These are phyloP conservation scores for Trichoderma gracile DNA, from an alignment of 2,329 filamentous ascomycete species.

Conservation along the genomic window DNA sequence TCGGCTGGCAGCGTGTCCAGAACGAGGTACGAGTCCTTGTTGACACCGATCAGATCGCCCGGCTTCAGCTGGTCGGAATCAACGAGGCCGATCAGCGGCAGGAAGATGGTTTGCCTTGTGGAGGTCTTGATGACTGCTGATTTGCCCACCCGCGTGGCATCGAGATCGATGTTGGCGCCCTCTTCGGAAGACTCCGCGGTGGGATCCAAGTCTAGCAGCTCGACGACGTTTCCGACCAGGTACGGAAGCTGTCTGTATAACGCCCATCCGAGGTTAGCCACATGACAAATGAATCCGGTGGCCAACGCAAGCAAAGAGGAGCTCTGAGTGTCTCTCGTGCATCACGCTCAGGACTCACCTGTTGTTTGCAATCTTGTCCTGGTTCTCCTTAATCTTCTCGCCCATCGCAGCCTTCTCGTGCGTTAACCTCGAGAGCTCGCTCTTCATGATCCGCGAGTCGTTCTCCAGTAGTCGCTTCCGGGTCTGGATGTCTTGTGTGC, in stretches of 20 bases:
- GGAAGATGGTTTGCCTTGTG: conserved; percentile 96
- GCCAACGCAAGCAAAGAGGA: not conserved
- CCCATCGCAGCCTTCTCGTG: conserved; percentile 96
- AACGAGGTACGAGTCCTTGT: conserved; percentile 98
- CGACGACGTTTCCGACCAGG: conserved; percentile 96
- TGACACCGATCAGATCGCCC: conserved; percentile 94
- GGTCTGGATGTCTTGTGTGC: conserved; percentile 92
- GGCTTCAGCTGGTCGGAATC: conserved; percentile 95
- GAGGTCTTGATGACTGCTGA: conserved; percentile 99
- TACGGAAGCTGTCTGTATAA: conserved; percentile 84
- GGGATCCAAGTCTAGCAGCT: conserved; percentile 94
- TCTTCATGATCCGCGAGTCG: conserved; percentile 97
- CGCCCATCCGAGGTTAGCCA: conserved; percentile 11
- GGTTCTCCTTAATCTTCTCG: conserved; percentile 98
- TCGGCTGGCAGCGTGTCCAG: conserved; percentile 95
- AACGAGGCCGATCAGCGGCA: conserved; percentile 94
- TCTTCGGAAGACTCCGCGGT: conserved; percentile 95
- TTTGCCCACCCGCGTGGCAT: conserved; percentile 94
- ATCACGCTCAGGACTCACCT: conserved; percentile 56
- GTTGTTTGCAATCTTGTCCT: conserved; percentile 99
- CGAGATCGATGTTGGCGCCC: conserved; percentile 96
- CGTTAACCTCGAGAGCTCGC: conserved; percentile 88
- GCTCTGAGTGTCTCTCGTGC: not conserved
- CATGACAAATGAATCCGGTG: not conserved
- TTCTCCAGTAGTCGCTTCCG: conserved; percentile 92